These are phyloP conservation scores for Russula lepida DNA, from an alignment of 768 basidiomycete species.

Conservation along the genomic window DNA sequence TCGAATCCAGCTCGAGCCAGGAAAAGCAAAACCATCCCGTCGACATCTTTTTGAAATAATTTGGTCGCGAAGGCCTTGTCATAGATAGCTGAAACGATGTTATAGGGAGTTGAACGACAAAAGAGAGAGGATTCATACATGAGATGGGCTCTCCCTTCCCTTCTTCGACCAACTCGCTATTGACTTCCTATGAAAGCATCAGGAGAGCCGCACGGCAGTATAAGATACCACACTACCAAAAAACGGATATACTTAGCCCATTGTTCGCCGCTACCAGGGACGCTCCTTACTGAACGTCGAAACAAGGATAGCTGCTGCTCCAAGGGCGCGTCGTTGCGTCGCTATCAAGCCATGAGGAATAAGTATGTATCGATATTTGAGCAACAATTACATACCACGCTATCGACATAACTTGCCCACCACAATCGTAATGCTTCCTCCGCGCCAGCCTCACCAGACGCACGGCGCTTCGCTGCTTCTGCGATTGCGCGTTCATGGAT, in stretches of 20 bases:
- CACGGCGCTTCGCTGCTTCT: conserved; percentile 56
- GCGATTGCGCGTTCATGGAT: conserved; percentile 71
- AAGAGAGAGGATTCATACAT: not conserved
- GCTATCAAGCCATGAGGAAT: conserved; percentile 3
- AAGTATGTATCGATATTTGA: not conserved
- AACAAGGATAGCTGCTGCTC: conserved; percentile 37
- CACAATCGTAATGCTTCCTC: conserved; percentile 54
- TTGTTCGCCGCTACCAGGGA: conserved; percentile 66
- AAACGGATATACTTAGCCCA: conserved; percentile 73
- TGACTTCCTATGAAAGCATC: not conserved
- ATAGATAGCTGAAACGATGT: conserved; percentile 8
- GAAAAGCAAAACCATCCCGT: conserved; percentile 17
- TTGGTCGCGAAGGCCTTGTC: conserved; percentile 16
- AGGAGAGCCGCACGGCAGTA: not conserved
- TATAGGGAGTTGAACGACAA: not conserved
- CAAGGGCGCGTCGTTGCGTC: conserved; percentile 43
- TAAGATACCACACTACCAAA: conserved; percentile 38
- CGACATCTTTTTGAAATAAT: conserved; percentile 17
- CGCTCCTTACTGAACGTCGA: conserved; percentile 58
- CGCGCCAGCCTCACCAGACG: conserved; percentile 43
- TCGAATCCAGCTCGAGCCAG: conserved; percentile 20
- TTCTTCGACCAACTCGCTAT: conserved; percentile 13
- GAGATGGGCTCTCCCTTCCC: conserved; percentile 15
- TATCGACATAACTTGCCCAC: conserved; percentile 70
- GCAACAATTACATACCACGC: conserved; percentile 41